Percentiles rank a stretch among this genome's conserved stretches.
Conservation (phyloP, 768 basidiomycete genomes). For the Coprinopsis strossmayeri region DNA sequence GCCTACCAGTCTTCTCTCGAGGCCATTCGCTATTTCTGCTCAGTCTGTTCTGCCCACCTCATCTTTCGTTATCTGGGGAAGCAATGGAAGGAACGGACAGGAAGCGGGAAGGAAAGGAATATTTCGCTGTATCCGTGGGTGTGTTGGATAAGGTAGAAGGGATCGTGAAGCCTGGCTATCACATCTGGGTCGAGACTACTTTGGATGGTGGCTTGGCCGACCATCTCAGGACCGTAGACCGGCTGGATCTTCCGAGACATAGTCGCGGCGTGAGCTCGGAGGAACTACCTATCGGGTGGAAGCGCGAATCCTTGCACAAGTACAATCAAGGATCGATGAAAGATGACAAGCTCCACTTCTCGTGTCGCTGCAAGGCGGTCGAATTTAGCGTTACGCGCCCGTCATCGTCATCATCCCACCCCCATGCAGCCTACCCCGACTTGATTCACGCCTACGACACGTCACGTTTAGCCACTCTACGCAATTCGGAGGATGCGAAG, state of each 20-base stretch:
- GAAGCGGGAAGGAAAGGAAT: neutral
- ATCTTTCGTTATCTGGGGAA: conserved; percentile 10
- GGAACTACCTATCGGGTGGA: conserved; percentile 15
- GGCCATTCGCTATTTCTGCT: conserved; percentile 22
- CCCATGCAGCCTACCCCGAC: conserved; percentile 17
- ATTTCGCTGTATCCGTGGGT: conserved; percentile 5
- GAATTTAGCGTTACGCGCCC: conserved; percentile 21
- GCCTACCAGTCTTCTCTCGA: conserved; percentile 17
- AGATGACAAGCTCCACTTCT: conserved; percentile 16
- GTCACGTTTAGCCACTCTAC: conserved; percentile 16
- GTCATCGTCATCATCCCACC: conserved; percentile 10
- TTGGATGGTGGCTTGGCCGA: conserved; percentile 20
- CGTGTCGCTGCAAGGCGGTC: conserved; percentile 23
- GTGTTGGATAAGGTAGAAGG: conserved; percentile 17
- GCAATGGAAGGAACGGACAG: conserved; percentile 5
- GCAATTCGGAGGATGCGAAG: conserved; percentile 20
- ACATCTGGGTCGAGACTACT: conserved; percentile 17
- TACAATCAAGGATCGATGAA: neutral
- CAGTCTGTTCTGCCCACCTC: conserved; percentile 22
- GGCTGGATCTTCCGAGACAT: conserved; percentile 15
- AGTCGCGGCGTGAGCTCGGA: conserved; percentile 2
- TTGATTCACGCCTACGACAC: conserved; percentile 14
- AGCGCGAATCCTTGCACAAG: conserved; percentile 11
- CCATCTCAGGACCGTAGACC: conserved; percentile 11
- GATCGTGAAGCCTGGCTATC: conserved; percentile 17